Evolutionary conservation across 768 basidiomycete genomes (phyloP).

Genomic region (Kwoniella newhampshirensis): DNA sequence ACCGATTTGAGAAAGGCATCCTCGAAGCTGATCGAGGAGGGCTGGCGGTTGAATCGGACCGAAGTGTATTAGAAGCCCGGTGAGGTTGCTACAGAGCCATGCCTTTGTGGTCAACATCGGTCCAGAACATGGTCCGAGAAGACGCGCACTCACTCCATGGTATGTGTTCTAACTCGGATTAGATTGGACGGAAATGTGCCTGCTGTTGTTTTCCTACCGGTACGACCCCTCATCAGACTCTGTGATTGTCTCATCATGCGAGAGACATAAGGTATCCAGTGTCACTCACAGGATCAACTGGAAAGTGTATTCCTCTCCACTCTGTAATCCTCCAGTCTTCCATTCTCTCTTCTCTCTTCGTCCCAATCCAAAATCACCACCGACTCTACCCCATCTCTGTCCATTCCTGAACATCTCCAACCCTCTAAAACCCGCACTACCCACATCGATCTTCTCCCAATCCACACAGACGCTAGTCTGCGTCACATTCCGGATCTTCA

Average conservation of each 20-base stretch:
- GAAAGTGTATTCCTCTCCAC: slow-evolving; percentile 77
- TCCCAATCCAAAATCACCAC: slow-evolving; percentile 72
- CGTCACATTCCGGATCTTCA: slow-evolving; percentile 88
- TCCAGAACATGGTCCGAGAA: background rate
- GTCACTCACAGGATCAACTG: slow-evolving; percentile 75
- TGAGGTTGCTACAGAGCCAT: slow-evolving; percentile 66
- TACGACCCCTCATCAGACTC: background rate
- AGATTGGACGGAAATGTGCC: slow-evolving; percentile 85
- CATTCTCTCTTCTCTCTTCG: slow-evolving; percentile 41
- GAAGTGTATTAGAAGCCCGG: slow-evolving; percentile 91
- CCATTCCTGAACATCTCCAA: slow-evolving; percentile 92
- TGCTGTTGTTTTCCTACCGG: slow-evolving; percentile 66
- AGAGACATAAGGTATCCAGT: too few species aligned
- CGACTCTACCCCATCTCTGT: slow-evolving; percentile 62
- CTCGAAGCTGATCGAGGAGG: slow-evolving; percentile 75
- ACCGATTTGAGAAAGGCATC: slow-evolving; percentile 77
- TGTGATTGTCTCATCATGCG: background rate
- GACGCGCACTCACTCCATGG: slow-evolving; percentile 59
- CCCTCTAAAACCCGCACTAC: slow-evolving; percentile 78
- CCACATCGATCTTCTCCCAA: slow-evolving; percentile 84
- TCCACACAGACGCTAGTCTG: slow-evolving; percentile 96
- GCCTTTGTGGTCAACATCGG: background rate
- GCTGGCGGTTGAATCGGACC: slow-evolving; percentile 78
- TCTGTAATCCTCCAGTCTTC: slow-evolving; percentile 49
- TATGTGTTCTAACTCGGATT: slow-evolving; percentile 81